Conservation (phyloP, 148 eudicot genomes). For the Selenicereus undatus region DNA sequence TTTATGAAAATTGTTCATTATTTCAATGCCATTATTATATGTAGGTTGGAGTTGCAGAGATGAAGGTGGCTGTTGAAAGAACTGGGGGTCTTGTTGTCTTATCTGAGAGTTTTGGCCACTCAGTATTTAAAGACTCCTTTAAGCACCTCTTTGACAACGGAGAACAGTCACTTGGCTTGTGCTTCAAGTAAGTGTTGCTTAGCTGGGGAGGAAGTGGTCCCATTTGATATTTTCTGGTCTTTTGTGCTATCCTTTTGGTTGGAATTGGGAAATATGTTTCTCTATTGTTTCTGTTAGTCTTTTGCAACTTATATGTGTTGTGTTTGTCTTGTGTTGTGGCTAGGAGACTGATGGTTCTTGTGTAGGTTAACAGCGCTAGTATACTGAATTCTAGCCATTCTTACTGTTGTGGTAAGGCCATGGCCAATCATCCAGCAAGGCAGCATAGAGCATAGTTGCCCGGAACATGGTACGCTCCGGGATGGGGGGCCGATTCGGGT, state of each 20-base stretch:
- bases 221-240: background rate
- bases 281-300: background rate
- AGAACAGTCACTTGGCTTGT: conserved; percentile 85
- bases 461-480: no score
- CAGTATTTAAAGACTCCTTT: conserved; percentile 93
- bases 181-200: conserved; percentile 68
- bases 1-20: background rate
- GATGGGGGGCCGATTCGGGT: no score
- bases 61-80: conserved; percentile 92
- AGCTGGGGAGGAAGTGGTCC: background rate
- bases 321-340: background rate
- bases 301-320: background rate
- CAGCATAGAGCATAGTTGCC: no score
- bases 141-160: conserved; percentile 77
- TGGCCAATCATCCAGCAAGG: background rate
- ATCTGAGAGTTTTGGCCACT: conserved; percentile 96
- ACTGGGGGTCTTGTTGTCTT: conserved; percentile 96
- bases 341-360: background rate
- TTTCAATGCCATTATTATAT: conserved; percentile 16
- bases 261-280: background rate
- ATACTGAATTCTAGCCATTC: background rate
- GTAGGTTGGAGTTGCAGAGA: conserved; percentile 98
- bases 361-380: background rate
- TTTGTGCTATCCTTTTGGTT: background rate
- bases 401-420: background rate